These are phyloP conservation scores for Gracilaria domingensis DNA, from an alignment of 23 red algal species.

Conservation along the genomic window DNA sequence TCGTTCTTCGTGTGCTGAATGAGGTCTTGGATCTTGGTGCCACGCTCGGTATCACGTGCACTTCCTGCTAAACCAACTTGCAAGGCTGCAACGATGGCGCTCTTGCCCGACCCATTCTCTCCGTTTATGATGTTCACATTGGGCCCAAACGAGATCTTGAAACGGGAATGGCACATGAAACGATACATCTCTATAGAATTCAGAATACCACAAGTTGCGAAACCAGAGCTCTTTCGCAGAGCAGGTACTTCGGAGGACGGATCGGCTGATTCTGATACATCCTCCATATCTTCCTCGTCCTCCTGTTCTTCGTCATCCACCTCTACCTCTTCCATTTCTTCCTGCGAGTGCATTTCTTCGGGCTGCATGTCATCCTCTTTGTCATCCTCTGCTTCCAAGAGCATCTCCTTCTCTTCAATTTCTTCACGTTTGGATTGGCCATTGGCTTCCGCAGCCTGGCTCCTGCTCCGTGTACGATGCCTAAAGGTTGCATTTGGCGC, in stretches of 20 bases:
- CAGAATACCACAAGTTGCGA: constrained; percentile 82
- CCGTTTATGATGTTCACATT: constrained; percentile 97
- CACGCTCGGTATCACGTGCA: constrained; percentile 76
- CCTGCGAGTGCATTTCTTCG: background rate
- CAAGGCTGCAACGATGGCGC: constrained; percentile 92
- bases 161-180: constrained; percentile 95
- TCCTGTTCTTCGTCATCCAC: background rate
- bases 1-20: constrained; percentile 66
- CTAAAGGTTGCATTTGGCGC: background rate
- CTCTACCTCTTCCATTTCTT: constrained; percentile 2
- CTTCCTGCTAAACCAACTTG: constrained; percentile 81
- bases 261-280: constrained; percentile 7
- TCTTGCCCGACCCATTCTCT: constrained; percentile 94
- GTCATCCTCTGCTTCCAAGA: background rate
- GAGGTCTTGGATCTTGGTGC: constrained; percentile 52
- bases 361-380: background rate
- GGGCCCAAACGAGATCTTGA: constrained; percentile 81
- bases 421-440: background rate
- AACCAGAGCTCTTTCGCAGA: constrained; percentile 37
- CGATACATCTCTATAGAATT: constrained; percentile 80
- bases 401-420: background rate
- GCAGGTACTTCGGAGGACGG: background rate
- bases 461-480: background rate
- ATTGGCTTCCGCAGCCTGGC: background rate
- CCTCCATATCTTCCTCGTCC: constrained; percentile 41